Base-by-base conservation (phyloP, 352 stramenopile genomes). In the Phytophthora citricola region DNA sequence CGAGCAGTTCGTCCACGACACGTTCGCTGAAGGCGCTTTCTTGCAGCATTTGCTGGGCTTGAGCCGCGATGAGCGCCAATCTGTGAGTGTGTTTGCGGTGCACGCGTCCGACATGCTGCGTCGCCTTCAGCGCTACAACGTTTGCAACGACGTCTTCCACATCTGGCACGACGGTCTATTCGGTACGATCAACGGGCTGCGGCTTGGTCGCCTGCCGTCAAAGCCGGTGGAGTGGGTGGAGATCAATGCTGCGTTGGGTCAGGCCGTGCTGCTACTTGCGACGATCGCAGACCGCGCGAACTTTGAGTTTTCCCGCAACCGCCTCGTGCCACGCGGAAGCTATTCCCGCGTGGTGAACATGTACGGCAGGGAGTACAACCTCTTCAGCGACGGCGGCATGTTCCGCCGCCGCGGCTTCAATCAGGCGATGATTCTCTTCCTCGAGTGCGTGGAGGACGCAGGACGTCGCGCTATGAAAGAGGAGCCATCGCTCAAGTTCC, bases 391-490 rank as follows among this genome's bases (percentile, higher is more conserved):
- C 51, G 86, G 87, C 9, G 82, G 85, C 36, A 94, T 97, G 68
- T 98, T 97, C 44, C 87, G 85, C 8, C 80, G 89, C 4, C 82
- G 91, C 34, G 94, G 93, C 29, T 97, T 98, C 62, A 98, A 98
- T 67, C 79, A 94, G 52, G 93, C 90, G 22, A 91, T 98, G 73
- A 79, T 92, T 26, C 77, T 94, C 17, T 97, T 98, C 55, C 77
- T 98, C 38, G 84, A 95, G 47, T 98, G 93, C 48, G 84, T 98
- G 5, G 79, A 96, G 48, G 87, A 95, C 32, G 85, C 86, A 12
- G 87, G 93, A 10, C 75, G 91, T 32, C 79, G 86, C n/a, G 92
- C 92, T 0, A 93, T 94, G 79, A 78, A 89, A 24, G 87, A 97
- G 54, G 93, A 98, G 56, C 86, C 90, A 32, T 89, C 85, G 10